Evolutionary conservation across 345 rosid genomes (phyloP).

Genomic region (Euphorbia pulcherrima): DNA sequence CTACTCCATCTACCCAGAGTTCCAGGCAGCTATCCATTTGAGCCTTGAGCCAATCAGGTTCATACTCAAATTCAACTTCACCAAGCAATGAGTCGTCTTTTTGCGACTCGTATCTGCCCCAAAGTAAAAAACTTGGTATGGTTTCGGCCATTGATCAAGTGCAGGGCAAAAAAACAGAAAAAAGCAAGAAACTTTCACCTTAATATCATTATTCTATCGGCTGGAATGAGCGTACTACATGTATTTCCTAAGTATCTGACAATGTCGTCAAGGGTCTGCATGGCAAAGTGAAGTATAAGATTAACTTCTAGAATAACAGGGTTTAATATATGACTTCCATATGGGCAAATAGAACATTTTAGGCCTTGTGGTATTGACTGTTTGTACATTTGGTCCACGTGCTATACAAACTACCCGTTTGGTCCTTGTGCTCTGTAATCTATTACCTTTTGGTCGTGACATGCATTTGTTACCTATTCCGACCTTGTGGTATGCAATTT

Average conservation of each 20-base stretch:
- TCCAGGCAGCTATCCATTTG: conserved; percentile 42
- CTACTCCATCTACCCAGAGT: conserved; percentile 63
- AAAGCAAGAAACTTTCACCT: conserved; percentile 34
- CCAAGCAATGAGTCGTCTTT: conserved; percentile 58
- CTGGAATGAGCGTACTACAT: conserved; percentile 43
- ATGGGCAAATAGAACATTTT: no score
- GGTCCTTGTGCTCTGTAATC: no score
- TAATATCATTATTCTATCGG: conserved; percentile 46
- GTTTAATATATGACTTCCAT: not conserved
- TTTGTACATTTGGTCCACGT: no score
- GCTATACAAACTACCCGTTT: no score
- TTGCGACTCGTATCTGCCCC: conserved; percentile 68
- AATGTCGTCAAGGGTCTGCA: conserved; percentile 71
- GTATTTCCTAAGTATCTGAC: conserved; percentile 49
- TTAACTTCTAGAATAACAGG: not conserved
- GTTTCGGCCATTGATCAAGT: not conserved
- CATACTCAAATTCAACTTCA: conserved; percentile 54
- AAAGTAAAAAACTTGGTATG: conserved; percentile 15
- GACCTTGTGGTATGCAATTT: no score
- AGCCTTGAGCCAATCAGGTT: conserved; percentile 48
- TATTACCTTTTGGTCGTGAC: no score
- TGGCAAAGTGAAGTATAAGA: conserved; percentile 6
- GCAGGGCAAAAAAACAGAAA: not conserved
- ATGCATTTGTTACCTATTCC: no score
- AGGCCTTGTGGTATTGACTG: no score